phyloP scores from a whole-genome alignment of 768 basidiomycete genomes.

The Cytidiella melzeri region DNA sequence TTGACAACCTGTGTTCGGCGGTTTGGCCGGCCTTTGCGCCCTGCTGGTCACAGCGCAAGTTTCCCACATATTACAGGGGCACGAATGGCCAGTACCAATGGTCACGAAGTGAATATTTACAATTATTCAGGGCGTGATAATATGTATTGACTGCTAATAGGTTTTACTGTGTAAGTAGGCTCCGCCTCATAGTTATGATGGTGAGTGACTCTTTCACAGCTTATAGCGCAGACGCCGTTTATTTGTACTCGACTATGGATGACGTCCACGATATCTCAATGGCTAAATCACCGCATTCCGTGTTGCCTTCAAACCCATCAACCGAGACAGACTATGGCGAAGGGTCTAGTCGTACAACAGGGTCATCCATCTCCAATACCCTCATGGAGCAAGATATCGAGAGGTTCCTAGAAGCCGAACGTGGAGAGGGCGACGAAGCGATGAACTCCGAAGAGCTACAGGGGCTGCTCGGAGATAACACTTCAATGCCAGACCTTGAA shows the following conservation, averaged over 20 bases:
- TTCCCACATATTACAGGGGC: constrained; percentile 70
- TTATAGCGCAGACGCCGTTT: constrained; percentile 66
- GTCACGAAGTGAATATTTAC: constrained; percentile 54
- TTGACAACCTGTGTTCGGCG: constrained; percentile 76
- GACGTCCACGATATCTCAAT: constrained; percentile 27
- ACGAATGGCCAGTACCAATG: constrained; percentile 63
- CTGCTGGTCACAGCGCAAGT: constrained; percentile 29
- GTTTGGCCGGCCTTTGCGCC: constrained; percentile 50
- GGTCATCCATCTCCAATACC: constrained; percentile 3
- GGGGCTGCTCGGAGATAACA: too few species aligned
- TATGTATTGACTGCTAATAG: too few species aligned
- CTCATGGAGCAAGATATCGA: constrained; percentile 24
- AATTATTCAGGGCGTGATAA: too few species aligned
- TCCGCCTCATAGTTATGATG: constrained; percentile 2
- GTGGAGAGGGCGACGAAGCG: constrained; percentile 25
- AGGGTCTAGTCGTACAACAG: not conserved
- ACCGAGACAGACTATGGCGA: not conserved
- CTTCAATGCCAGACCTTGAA: constrained; percentile 23
- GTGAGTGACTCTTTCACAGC: constrained; percentile 34
- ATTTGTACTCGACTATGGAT: constrained; percentile 69
- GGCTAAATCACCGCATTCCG: constrained; percentile 13
- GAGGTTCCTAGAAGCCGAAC: constrained; percentile 19
- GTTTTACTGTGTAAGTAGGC: constrained; percentile 52
- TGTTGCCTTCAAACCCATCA: not conserved
- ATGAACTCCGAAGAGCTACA: constrained; percentile 11